Evolutionary conservation across 352 stramenopile genomes (phyloP).

Genomic region (Pythium chondricola): DNA sequence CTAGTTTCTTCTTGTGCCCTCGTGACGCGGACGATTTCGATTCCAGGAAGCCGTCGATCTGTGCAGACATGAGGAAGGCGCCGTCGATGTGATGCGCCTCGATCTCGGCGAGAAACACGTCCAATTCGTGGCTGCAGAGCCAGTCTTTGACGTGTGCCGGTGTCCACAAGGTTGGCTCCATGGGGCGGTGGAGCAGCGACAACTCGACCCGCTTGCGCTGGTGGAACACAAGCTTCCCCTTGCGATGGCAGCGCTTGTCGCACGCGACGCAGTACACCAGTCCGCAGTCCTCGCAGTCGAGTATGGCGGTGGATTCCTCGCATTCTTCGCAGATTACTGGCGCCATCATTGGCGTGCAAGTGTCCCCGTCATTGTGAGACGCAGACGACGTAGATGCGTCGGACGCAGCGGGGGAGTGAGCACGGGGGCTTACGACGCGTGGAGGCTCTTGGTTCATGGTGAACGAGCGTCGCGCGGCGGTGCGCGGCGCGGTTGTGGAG

Average conservation of each 20-base stretch:
- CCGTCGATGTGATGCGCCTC: constrained; percentile 38
- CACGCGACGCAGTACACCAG: constrained; percentile 65
- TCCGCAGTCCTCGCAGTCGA: constrained; percentile 68
- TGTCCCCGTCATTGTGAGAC: neutral
- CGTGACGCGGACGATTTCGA: constrained; percentile 38
- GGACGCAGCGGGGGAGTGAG: neutral
- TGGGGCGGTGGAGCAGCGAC: neutral
- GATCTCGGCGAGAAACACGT: constrained; percentile 47
- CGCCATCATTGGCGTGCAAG: neutral
- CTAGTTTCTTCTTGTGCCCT: constrained; percentile 73
- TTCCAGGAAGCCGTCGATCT: constrained; percentile 55
- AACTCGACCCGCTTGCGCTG: constrained; percentile 25
- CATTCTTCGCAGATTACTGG: constrained; percentile 60
- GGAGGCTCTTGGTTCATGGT: too few species aligned
- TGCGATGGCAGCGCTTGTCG: constrained; percentile 67
- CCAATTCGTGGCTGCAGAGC: constrained; percentile 53
- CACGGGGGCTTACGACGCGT: too few species aligned
- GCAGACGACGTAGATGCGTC: constrained; percentile 6
- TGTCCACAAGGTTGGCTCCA: constrained; percentile 7
- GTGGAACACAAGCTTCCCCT: constrained; percentile 76
- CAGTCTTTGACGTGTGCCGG: constrained; percentile 42
- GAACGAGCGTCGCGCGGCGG: too few species aligned
- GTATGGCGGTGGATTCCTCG: constrained; percentile 32
- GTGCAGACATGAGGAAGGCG: constrained; percentile 30
- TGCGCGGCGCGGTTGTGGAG: too few species aligned